phyloP scores from a whole-genome alignment of 495 filamentous ascomycete species.

The Pyrenula massariospora region DNA sequence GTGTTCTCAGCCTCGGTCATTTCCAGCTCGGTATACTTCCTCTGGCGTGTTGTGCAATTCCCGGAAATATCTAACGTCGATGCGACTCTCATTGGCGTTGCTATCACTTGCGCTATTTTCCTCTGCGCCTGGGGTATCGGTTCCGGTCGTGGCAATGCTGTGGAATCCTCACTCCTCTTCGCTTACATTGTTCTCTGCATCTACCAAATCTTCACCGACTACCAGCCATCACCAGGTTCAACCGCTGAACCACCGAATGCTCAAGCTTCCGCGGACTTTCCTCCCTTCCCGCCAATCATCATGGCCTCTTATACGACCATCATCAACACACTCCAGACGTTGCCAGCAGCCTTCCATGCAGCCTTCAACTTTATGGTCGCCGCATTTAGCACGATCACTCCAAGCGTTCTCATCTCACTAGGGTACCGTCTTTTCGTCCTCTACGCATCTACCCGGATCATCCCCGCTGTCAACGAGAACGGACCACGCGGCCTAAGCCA shows the following conservation, averaged over 20 bases:
- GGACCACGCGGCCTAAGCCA: conserved; percentile 72
- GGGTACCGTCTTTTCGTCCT: conserved; percentile 87
- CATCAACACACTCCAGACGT: conserved; percentile 65
- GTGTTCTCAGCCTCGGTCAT: conserved; percentile 82
- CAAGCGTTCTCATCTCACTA: conserved; percentile 86
- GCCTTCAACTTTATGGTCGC: conserved; percentile 78
- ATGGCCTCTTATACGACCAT: conserved; percentile 98
- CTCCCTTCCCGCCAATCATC: conserved; percentile 87
- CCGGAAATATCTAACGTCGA: conserved; percentile 90
- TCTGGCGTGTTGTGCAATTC: conserved; percentile 89
- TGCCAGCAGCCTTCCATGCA: conserved; percentile 75
- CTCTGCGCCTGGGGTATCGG: conserved; percentile 90
- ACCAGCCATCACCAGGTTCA: conserved; percentile 60
- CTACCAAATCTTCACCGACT: conserved; percentile 99
- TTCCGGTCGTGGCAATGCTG: conserved; percentile 86
- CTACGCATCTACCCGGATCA: conserved; percentile 91
- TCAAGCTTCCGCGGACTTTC: conserved; percentile 66
- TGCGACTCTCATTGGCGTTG: conserved; percentile 81
- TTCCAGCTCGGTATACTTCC: conserved; percentile 88
- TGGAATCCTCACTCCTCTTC: conserved; percentile 91
- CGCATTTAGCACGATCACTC: conserved; percentile 85
- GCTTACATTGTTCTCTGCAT: conserved; percentile 95
- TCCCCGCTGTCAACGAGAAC: conserved; percentile 79
- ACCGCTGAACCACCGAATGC: conserved; percentile 41
- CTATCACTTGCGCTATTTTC: conserved; percentile 83